These are phyloP conservation scores for Gaertneriomyces semiglobifer DNA, from an alignment of 192 early-diverging fungal species.

Conservation along the genomic window DNA sequence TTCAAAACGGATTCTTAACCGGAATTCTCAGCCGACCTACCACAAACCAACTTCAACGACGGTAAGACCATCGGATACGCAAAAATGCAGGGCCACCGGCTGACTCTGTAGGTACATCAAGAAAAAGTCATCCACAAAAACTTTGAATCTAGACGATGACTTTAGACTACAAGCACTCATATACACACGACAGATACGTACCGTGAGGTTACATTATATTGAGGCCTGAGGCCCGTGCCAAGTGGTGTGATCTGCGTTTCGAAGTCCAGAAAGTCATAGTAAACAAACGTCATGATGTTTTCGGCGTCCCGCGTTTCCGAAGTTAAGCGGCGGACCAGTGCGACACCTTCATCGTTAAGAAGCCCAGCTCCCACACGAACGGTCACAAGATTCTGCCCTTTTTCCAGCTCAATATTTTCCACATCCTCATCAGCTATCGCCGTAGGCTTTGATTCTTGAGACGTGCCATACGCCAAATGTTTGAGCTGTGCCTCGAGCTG, in stretches of 20 bases:
- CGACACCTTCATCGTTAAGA: slow-evolving; percentile 34
- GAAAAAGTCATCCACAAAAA: slow-evolving; percentile 59
- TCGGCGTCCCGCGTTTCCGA: slow-evolving; percentile 25
- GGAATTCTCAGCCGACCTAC: neutral
- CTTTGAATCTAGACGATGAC: slow-evolving; percentile 31
- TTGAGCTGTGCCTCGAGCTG: slow-evolving; percentile 50
- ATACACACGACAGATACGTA: neutral
- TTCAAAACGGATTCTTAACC: neutral
- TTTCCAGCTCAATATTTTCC: slow-evolving; percentile 45
- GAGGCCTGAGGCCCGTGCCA: slow-evolving; percentile 37
- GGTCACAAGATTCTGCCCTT: slow-evolving; percentile 50
- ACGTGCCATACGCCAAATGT: slow-evolving; percentile 40
- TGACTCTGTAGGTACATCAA: slow-evolving; percentile 53
- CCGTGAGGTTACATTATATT: slow-evolving; percentile 34
- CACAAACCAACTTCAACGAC: slow-evolving; percentile 41
- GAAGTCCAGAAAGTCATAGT: slow-evolving; percentile 61
- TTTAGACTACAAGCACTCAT: no score
- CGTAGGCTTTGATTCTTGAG: slow-evolving; percentile 24
- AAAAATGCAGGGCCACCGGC: slow-evolving; percentile 39
- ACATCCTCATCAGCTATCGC: slow-evolving; percentile 23
- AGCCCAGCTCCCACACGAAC: slow-evolving; percentile 44
- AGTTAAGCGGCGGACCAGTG: slow-evolving; percentile 29
- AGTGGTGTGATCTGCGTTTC: slow-evolving; percentile 50
- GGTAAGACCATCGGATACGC: slow-evolving; percentile 46
- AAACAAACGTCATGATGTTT: slow-evolving; percentile 36